These are phyloP conservation scores for Cladosporium sp. DNA, from an alignment of 2,329 filamentous ascomycete species.

Conservation along the genomic window DNA sequence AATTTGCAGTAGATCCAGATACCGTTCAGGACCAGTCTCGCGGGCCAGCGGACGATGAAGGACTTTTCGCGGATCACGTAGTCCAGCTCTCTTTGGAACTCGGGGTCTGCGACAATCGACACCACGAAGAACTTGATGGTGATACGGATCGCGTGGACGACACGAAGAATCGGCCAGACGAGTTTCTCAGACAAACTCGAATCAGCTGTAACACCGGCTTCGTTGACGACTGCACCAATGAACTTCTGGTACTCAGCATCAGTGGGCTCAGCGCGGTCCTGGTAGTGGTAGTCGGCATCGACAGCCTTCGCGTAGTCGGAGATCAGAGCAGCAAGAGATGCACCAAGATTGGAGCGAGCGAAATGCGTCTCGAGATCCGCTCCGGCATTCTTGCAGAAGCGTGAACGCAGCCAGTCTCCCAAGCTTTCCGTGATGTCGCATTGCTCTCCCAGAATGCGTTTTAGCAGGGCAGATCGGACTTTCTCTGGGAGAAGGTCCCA, in stretches of 20 bases:
- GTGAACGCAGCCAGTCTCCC: conserved; percentile 46
- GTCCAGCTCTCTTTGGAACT: conserved; percentile 53
- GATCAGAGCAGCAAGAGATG: conserved; percentile 36
- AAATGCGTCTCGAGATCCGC: conserved; percentile 47
- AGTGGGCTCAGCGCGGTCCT: conserved; percentile 35
- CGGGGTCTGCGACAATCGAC: conserved; percentile 53
- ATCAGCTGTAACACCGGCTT: conserved; percentile 9
- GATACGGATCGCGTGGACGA: conserved; percentile 47
- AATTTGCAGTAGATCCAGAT: conserved; percentile 51
- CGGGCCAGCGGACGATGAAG: conserved; percentile 38
- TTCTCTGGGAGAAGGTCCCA: conserved; percentile 53
- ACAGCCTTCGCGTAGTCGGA: conserved; percentile 18
- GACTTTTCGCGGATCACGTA: conserved; percentile 44
- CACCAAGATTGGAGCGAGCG: conserved; percentile 51
- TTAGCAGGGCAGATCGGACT: conserved; percentile 48
- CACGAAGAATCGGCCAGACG: conserved; percentile 39
- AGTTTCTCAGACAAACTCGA: conserved; percentile 23
- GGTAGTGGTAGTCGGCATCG: conserved; percentile 19
- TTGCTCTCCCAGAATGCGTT: conserved; percentile 39
- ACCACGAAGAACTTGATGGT: conserved; percentile 52
- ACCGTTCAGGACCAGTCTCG: conserved; percentile 45
- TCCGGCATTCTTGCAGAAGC: conserved; percentile 32
- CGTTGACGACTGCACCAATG: conserved; percentile 17
- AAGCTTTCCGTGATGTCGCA: conserved; percentile 43
- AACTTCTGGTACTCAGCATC: conserved; percentile 20